phyloP scores from a whole-genome alignment of 768 basidiomycete species.

The Peribolospora kevripleyi region DNA sequence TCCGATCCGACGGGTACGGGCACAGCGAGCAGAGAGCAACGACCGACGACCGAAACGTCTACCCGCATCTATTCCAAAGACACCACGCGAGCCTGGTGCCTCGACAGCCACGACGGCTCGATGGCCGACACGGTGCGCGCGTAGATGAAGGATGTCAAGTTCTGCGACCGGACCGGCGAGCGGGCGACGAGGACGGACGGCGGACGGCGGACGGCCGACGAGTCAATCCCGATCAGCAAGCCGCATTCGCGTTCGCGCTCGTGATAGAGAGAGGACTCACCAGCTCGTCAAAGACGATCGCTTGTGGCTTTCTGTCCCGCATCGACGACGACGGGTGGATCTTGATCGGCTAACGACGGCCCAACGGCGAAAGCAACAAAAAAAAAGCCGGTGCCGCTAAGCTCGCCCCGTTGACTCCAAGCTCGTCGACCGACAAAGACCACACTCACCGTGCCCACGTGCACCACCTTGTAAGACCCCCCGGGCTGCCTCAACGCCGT shows the following conservation, averaged over 20 bases:
- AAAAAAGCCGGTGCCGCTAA: background rate
- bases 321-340: constrained; percentile 74
- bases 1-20: no score
- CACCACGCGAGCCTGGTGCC: background rate
- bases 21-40: no score
- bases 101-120: constrained; percentile 30
- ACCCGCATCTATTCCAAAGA: no score
- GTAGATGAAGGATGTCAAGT: constrained; percentile 61
- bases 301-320: constrained; percentile 53
- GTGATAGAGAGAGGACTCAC: constrained; percentile 26
- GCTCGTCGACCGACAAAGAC: background rate
- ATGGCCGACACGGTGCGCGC: constrained; percentile 70
- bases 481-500: constrained; percentile 63
- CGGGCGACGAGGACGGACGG: background rate
- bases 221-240: background rate
- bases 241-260: background rate
- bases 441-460: constrained; percentile 19
- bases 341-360: constrained; percentile 35
- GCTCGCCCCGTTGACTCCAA: no score
- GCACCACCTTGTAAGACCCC: constrained; percentile 52
- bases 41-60: no score
- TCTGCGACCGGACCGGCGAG: constrained; percentile 21
- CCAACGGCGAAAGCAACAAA: constrained; percentile 12
- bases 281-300: constrained; percentile 80
- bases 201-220: background rate